Conservation (phyloP, 805 yeast genomes). For the Brettanomyces nanus region DNA sequence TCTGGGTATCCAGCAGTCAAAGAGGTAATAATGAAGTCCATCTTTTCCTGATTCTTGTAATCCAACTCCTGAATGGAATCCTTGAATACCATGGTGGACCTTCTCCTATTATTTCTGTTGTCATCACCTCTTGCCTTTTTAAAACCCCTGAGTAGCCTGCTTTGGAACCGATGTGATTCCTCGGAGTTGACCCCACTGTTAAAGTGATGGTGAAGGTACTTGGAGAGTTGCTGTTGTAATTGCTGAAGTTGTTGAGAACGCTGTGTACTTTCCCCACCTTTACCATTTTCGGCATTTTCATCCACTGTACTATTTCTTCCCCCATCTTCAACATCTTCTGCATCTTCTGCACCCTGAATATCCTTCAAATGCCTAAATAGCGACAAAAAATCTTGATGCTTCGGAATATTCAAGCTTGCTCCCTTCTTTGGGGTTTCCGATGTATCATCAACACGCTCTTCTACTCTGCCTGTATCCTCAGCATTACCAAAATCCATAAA, state of each 20-base stretch:
- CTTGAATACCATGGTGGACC: constrained; percentile 1
- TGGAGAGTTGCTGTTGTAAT: background rate
- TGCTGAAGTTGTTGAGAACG: background rate
- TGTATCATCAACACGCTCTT: background rate
- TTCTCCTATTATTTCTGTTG: constrained; percentile 9
- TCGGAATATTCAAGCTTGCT: background rate
- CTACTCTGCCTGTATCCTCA: constrained; percentile 4
- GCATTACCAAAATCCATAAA: background rate
- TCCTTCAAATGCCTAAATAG: background rate
- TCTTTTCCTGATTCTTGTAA: constrained; percentile 18
- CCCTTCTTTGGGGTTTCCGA: no score
- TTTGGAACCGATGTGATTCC: constrained; percentile 13
- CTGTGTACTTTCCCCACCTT: background rate
- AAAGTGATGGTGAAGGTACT: background rate
- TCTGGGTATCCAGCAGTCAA: constrained; percentile 65
- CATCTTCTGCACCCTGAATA: background rate
- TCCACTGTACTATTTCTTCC: no score
- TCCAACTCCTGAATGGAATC: constrained; percentile 14
- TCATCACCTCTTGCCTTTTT: background rate
- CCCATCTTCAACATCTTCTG: no score
- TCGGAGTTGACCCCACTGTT: constrained; percentile 5
- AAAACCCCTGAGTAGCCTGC: constrained; percentile 14
- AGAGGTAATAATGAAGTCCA: constrained; percentile 35
- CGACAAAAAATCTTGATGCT: background rate
- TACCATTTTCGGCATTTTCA: no score